Evolutionary conservation across 1,284 basidiomycete genomes (phyloP), one percentile per base, ranked within the genome.

Genomic region (Vanrija sp.): DNA sequence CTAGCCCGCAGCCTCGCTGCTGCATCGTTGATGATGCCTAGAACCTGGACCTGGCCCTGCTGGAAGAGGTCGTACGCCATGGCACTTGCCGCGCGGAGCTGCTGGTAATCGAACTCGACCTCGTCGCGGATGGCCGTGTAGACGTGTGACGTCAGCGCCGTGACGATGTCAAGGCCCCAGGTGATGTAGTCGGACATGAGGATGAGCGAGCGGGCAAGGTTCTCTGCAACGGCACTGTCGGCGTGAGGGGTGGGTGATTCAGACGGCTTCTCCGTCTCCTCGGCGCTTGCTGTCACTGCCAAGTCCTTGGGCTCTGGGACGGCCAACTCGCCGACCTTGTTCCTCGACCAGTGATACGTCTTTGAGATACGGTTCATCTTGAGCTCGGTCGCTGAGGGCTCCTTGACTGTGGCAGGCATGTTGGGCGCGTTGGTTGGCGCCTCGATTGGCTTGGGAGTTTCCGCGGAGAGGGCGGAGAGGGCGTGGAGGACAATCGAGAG

Each of bases 401-500:
- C n/a, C 15, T 27, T 23, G 23, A 45, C 24, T 31, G 16, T 7
- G 6, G 43, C 18, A 8, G 23, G 15, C 9, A 45, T 18, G 3
- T 25, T 23, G 14, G 44, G 45, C 25, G 49, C 25, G 35, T 10
- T 8, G 16, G 24, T 9, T 5, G 27, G 24, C 16, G 35, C 9
- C 12, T 31, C 25, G 24, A 35, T 20, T 3, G 24, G 35, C 36
- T 35, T 45, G 37, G 38, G 18, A 3, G 43, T 7, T 9, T 49
- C 48, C n/a, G 39, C 39, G 1, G 38, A 36, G 20, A 52, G 42
- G 4, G 23, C 42, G 0, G 47, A 47, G 14, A 56, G 23, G 5
- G 54, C 39, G n/a, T 56, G 39, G 37, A 47, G 50, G 5, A 52
- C 43, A 14, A 52, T 35, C 37, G 45, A 43, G 19, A 52, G 41